These are phyloP conservation scores for Acephala macrosclerotiorum DNA, from an alignment of 2,329 filamentous ascomycete species.

Conservation along the genomic window DNA sequence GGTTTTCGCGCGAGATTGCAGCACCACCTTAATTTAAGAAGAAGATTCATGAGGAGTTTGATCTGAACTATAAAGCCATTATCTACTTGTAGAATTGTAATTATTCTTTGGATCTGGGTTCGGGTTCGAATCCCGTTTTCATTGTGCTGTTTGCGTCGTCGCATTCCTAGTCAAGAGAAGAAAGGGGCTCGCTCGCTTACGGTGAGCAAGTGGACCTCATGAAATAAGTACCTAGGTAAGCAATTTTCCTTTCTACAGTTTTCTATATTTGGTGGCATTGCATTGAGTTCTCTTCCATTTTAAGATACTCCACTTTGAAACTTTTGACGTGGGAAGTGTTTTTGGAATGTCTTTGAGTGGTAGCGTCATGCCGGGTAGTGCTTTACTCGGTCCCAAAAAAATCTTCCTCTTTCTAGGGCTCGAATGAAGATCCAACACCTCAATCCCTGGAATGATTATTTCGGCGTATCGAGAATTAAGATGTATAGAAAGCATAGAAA, in stretches of 20 bases:
- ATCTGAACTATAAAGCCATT: too few relatives aligned
- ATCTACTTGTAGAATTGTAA: neutral
- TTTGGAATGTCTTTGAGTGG: neutral
- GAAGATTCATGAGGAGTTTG: too few relatives aligned
- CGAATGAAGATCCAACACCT: too few relatives aligned
- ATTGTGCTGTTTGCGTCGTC: neutral
- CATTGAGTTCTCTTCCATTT: neutral
- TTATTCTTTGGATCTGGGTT: neutral
- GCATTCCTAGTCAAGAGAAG: neutral
- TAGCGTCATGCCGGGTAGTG: neutral
- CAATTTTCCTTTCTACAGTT: neutral
- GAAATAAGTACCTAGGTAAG: neutral
- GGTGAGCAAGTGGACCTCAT: neutral
- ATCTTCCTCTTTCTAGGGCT: neutral
- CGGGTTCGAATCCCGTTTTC: neutral
- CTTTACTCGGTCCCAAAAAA: neutral
- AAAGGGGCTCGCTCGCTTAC: neutral
- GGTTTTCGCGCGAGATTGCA: too few relatives aligned
- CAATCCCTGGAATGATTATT: too few relatives aligned
- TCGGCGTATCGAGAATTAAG: too few relatives aligned
- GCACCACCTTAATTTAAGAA: too few relatives aligned
- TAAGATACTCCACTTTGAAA: neutral
- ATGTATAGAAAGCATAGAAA: too few relatives aligned
- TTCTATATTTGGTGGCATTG: neutral
- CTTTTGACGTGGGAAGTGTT: neutral